phyloP scores from a whole-genome alignment of 2,329 filamentous ascomycete genomes.

The Sporothrix euskadiensis region DNA sequence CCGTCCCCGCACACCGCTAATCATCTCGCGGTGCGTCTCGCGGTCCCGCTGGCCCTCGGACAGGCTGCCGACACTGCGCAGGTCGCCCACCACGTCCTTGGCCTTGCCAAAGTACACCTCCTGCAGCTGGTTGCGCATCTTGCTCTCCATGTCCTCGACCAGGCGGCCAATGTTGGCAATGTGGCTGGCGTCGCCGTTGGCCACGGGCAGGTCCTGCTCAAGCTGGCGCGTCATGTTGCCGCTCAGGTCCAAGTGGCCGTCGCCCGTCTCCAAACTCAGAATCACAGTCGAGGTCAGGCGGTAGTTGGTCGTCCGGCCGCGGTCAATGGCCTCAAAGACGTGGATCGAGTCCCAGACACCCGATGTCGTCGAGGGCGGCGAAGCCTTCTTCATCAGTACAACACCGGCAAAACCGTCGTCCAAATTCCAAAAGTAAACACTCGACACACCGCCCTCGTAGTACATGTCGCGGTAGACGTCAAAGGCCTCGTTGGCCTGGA shows the following conservation, averaged over 20 bases:
- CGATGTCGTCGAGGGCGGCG: constrained; percentile 54
- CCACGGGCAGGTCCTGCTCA: constrained; percentile 82
- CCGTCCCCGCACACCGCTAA: constrained; percentile 58
- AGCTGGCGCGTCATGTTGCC: constrained; percentile 98
- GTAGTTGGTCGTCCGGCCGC: constrained; percentile 89
- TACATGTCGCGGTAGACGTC: constrained; percentile 96
- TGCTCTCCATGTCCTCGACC: constrained; percentile 99
- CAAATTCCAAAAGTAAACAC: constrained; percentile 97
- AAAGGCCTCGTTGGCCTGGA: constrained; percentile 92
- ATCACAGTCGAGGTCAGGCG: constrained; percentile 98
- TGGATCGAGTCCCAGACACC: constrained; percentile 98
- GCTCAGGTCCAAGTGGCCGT: constrained; percentile 83
- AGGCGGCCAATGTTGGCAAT: constrained; percentile 92
- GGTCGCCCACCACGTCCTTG: constrained; percentile 94
- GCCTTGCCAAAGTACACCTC: constrained; percentile 99
- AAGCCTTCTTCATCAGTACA: constrained; percentile 91
- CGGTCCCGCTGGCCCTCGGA: constrained; percentile 82
- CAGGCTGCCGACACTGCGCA: constrained; percentile 81
- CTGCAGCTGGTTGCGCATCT: constrained; percentile 97
- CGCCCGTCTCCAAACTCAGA: constrained; percentile 70
- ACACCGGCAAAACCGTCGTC: constrained; percentile 98
- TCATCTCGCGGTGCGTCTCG: constrained; percentile 85
- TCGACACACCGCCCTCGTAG: constrained; percentile 93
- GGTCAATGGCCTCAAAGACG: constrained; percentile 94
- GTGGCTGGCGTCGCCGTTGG: constrained; percentile 83